Base-by-base conservation (phyloP, 2,329 filamentous ascomycete species). In the Orbilia ellipsospora region DNA sequence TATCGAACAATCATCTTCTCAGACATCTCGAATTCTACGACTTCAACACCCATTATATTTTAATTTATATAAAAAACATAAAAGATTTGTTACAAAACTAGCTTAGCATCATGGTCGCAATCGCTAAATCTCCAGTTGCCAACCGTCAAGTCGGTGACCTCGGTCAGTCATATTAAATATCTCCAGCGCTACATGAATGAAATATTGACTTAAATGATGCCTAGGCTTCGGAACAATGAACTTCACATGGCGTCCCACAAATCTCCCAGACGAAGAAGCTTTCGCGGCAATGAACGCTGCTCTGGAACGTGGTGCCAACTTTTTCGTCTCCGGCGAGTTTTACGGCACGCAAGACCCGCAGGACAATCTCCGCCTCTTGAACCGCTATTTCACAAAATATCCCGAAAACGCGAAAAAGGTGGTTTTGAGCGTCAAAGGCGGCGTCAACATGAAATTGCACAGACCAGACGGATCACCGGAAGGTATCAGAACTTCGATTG, bases 271-370 rank as follows among this genome's bases (percentile, higher is more conserved):
- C 13, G 84, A 87, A 40, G 82, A 86, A 75, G 83, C 85, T 44
- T 85, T 89, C 76, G 85, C 85, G 51, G 85, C 87, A 10, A 84
- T 91, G 81, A 86, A 86, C 78, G 84, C 86, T 16, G 80, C 80
- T 23, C 78, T 80, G 23, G 81, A 82, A 23, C 79, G 81, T 1
- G 84, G 84, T 36, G 82, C 83, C 61, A 84, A 84, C 73, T 83
- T 85, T 79, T 90, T 88, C 88, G 90, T 90, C 78, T 88, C 84
- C 44, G 89, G 85, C 77, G 88, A 90, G 79, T 86, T 90, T 80
- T 92, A 92, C 82, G 89, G 89, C 45, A 83, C 84, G 0, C 85
- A 81, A 0, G 83, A 87, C 18, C 84, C 84, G 79, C 89, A 90
- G 82, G 88, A 85, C 1, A 77, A 77, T 48, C 81, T 90, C 79